A percentile compares a stretch with the other conserved stretches of the same genome.
These are phyloP conservation scores for Lagerstroemia speciosa DNA, from an alignment of 345 rosid genomes.

Conservation along the genomic window DNA sequence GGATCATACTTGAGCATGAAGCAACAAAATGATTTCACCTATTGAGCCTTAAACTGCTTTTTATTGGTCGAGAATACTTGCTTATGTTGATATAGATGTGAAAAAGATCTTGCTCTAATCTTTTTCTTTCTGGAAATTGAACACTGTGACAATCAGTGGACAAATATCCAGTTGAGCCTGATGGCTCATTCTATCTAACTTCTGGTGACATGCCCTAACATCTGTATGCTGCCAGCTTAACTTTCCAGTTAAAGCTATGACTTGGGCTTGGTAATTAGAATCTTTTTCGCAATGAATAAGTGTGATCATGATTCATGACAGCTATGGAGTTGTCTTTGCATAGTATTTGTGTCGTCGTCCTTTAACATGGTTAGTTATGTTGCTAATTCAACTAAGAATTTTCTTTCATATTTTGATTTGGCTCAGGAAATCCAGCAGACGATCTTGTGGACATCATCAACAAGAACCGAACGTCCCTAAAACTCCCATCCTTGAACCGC, in stretches of 20 bases:
- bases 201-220: too few species aligned
- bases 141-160: too few species aligned
- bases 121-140: background rate
- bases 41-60: background rate
- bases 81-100: background rate
- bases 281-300: background rate
- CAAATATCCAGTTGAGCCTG: too few species aligned
- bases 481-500: constrained; percentile 42
- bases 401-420: background rate
- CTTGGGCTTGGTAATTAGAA: background rate
- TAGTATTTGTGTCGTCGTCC: background rate
- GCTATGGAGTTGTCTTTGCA: background rate
- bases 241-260: background rate
- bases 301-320: background rate
- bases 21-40: background rate
- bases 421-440: constrained; percentile 68
- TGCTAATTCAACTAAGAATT: background rate
- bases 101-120: background rate
- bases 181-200: too few species aligned
- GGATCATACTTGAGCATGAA: background rate
- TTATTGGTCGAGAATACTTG: too few species aligned
- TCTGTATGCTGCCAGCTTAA: background rate
- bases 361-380: background rate
- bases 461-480: constrained; percentile 52
- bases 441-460: constrained; percentile 68